Evolutionary conservation across 2,329 filamentous ascomycete species (phyloP), one percentile per base, ranked within the genome.

Genomic region (Zasmidium citrigriseum): DNA sequence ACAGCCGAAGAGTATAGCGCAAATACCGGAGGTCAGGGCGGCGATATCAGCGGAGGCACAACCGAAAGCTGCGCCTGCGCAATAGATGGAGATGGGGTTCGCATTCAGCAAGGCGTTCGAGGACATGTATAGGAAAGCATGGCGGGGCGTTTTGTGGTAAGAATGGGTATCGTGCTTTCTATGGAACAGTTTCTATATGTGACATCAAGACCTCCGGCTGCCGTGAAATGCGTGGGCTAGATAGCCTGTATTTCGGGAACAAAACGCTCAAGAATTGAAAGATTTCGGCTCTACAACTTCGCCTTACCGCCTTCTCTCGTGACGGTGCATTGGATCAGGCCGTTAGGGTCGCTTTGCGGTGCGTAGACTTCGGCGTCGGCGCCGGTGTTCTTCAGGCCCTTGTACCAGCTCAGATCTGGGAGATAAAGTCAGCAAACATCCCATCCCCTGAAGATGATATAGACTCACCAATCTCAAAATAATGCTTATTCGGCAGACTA

Each of bases 361-460:
- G 90, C 93, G 70, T 95, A 97, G 20, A 99, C 93, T 73, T 97
- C 93, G 53, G 95, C 95, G 70, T 99, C 89, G 76, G 91, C 89
- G 76, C 95, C 95, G 0, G 91, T 96, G 79, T 99, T 99, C 82
- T 96, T 91, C 67, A 93, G 75, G 25, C 88, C 92, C 76, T 98
- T 96, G 83, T 96, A 91, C 95, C 95, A 99, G 78, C 89, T 93
- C 72, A 99, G 79, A 73, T 98, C 93, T 93, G 71, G 3, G 24
- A 22, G 18, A 49, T 16, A 46, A 46, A 41, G 59, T 68, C 47
- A 65, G 50, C 54, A 55, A 10, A 11, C 16, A 11, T 5, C 29
- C 12, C 7, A 44, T 25, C 48, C 9, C 20, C 18, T 44, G 18
- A 18, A 52, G 3, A 11, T 34, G 24, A 45, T 67, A 18, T 29